These are phyloP conservation scores for Zea mays DNA, from an alignment of 176 grass and related monocot genomes.

Conservation along the genomic window DNA sequence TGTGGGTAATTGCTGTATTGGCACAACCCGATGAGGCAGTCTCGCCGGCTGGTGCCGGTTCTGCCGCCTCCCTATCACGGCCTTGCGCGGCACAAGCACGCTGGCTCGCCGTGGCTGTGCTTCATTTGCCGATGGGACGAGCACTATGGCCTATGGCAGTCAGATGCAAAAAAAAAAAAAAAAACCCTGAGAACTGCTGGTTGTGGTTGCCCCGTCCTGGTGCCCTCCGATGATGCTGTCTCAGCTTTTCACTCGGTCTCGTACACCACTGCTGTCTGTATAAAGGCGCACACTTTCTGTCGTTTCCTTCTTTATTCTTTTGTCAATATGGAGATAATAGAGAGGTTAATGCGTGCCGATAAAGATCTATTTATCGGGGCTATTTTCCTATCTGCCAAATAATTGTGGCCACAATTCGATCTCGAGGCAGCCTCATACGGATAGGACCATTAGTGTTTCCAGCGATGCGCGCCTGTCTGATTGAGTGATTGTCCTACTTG, in stretches of 20 bases:
- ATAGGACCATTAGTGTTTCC: constrained; percentile 23
- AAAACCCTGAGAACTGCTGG: not conserved
- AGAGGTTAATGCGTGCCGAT: not conserved
- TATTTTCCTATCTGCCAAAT: not conserved
- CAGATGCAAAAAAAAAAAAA: too few relatives aligned
- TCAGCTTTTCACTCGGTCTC: not conserved
- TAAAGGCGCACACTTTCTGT: not conserved
- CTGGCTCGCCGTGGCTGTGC: too few relatives aligned
- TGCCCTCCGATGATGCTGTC: not conserved
- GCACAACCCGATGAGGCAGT: too few relatives aligned
- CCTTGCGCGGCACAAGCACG: too few relatives aligned
- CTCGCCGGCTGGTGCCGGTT: too few relatives aligned
- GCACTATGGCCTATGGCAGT: too few relatives aligned
- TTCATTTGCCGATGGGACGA: too few relatives aligned
- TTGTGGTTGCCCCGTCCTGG: not conserved
- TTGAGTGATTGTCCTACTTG: not conserved
- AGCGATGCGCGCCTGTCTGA: not conserved
- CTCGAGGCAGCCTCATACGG: not conserved
- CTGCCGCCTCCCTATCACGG: too few relatives aligned
- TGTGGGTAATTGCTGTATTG: too few relatives aligned
- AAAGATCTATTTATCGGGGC: not conserved
- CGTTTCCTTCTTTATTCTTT: not conserved
- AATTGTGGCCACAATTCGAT: constrained; percentile 9
- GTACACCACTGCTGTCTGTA: not conserved
- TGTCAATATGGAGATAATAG: not conserved